Percentiles rank a stretch among this genome's conserved stretches.
Conservation (phyloP, 495 filamentous ascomycete genomes). For the Penicillium maclennaniae region DNA sequence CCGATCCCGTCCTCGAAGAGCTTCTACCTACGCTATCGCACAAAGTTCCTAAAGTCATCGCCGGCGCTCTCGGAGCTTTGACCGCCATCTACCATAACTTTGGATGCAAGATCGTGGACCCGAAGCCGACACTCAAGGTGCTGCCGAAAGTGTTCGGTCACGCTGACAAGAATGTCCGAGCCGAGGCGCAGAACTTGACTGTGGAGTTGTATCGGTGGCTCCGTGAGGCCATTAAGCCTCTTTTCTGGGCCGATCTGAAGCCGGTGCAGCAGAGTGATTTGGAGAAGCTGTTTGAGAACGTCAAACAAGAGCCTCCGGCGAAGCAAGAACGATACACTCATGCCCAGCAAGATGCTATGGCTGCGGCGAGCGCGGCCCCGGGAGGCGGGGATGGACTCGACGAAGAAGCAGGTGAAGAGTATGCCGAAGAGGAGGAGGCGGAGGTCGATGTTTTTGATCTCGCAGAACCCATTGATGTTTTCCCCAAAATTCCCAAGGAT, state of each 20-base stretch:
- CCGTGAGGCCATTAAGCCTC: constrained; percentile 94
- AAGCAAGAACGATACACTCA: constrained; percentile 89
- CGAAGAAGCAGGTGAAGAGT: constrained; percentile 54
- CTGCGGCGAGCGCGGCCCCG: constrained; percentile 56
- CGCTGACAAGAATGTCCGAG: constrained; percentile 97
- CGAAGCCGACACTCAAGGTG: constrained; percentile 87
- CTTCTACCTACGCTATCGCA: constrained; percentile 79
- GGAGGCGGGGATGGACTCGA: constrained; percentile 47
- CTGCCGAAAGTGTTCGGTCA: constrained; percentile 92
- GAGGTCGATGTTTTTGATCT: constrained; percentile 84
- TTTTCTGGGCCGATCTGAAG: constrained; percentile 96
- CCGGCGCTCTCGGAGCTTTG: constrained; percentile 74
- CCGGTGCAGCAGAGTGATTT: constrained; percentile 92
- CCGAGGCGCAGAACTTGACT: constrained; percentile 85
- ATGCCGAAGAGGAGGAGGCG: constrained; percentile 63
- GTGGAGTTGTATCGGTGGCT: constrained; percentile 98
- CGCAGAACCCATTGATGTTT: constrained; percentile 82
- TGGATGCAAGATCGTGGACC: constrained; percentile 93
- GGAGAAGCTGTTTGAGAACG: constrained; percentile 87
- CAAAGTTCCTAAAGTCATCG: constrained; percentile 93
- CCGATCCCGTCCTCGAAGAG: constrained; percentile 85
- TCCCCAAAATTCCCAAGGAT: constrained; percentile 76
- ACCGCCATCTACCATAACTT: constrained; percentile 85
- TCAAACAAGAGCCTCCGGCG: constrained; percentile 81
- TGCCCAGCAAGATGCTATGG: constrained; percentile 82